Conservation (phyloP, 75 land plant genomes). For the Pinus taeda region DNA sequence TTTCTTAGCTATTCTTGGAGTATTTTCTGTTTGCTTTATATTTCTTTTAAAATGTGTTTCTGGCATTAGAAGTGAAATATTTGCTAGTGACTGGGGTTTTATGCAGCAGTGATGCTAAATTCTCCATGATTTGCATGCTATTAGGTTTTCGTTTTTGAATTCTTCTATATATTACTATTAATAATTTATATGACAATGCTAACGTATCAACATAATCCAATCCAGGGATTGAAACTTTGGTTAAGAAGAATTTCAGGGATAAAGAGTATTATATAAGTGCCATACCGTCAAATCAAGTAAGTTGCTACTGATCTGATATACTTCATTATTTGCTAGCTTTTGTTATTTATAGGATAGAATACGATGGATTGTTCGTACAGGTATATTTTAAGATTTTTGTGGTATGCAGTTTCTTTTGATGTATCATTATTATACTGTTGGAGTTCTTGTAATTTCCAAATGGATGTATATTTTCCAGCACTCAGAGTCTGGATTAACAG, state of each 20-base stretch:
- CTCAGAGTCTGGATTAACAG: slow-evolving; percentile 77
- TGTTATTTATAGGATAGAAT: background rate
- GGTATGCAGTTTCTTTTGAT: background rate
- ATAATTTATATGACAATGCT: background rate
- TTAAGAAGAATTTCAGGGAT: slow-evolving; percentile 66
- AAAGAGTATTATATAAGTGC: slow-evolving; percentile 86
- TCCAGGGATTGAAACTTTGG: slow-evolving; percentile 2
- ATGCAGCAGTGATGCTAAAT: background rate
- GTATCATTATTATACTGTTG: slow-evolving; percentile 1
- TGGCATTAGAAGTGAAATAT: too few species aligned
- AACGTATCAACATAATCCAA: background rate
- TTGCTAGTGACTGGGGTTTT: background rate
- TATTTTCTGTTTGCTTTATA: background rate
- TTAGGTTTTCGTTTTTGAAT: background rate
- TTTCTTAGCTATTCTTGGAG: background rate
- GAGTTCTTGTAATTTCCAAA: background rate
- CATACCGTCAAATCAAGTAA: slow-evolving; percentile 79
- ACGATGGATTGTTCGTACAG: background rate
- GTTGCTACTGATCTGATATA: slow-evolving; percentile 11
- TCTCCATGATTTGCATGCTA: background rate
- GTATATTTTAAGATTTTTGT: slow-evolving; percentile 8
- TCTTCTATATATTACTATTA: background rate
- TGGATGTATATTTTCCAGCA: slow-evolving; percentile 46
- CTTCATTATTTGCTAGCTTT: background rate
- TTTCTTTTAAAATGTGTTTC: background rate